Evolutionary conservation across 2,329 filamentous ascomycete genomes (phyloP), one percentile per base, ranked within the genome.

Genomic region (Stachybotrys chartarum): DNA sequence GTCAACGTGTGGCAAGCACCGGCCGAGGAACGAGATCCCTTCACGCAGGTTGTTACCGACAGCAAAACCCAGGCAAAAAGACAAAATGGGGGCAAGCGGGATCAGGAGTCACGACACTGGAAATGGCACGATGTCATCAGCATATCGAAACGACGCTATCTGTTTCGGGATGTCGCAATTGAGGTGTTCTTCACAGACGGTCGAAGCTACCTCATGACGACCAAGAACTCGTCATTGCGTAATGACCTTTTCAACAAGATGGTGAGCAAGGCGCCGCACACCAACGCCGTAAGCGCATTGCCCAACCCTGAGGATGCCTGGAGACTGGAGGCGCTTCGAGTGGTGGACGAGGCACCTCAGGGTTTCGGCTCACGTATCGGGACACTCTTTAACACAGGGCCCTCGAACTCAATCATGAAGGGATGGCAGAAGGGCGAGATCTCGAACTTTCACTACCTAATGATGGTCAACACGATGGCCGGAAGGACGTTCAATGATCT

Each of bases 141-240:
- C 67, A 88, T 97, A 42, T 97, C 93, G 0, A 99, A 99, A 70
- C 85, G 95, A 18, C 87, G 93, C 7, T 99, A 97, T 70, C 75
- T 99, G 5, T 96, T 97, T 71, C 86, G 94, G 30, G 93, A 99
- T 66, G 94, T 99, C 12, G 91, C 91, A 0, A 85, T 97, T n/a
- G 94, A 99, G 67, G 83, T 97, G 3, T 99, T 99, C 75, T 99
- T 99, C 68, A 92, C 91, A 0, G 95, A 99, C 67, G 94, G 94
- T 1, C 87, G 91, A 55, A 99, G 94, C 72, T 99, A 97, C 68
- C 78, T 99, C 16, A 73, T 99, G 56, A 97, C 93, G 0, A 86
- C 91, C 3, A 87, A 91, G 56, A 91, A 88, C 42, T 80, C 88
- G 0, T 73, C 75, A 35, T 77, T 85, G 44, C 83, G 94, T 58